phyloP scores from a whole-genome alignment of 441 rosid genomes.

The Theobroma grandiflorum region DNA sequence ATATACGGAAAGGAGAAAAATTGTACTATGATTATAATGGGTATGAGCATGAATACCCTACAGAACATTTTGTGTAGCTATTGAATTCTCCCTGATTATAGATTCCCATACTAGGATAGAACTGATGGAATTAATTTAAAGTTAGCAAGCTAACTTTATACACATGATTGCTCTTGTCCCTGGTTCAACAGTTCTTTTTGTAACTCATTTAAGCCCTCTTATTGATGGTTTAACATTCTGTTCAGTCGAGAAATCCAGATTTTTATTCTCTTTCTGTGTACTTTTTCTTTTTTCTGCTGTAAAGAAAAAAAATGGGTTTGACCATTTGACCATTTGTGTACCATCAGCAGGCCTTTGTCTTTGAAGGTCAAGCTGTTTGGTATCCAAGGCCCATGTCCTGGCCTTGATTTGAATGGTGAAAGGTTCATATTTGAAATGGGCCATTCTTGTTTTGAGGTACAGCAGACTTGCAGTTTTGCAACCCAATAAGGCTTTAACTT shows the following conservation, averaged over 20 bases:
- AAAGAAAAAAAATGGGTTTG: neutral
- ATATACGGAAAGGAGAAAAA: slow-evolving; percentile 65
- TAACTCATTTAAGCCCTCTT: slow-evolving; percentile 11
- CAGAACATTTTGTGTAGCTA: slow-evolving; percentile 80
- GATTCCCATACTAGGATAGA: slow-evolving; percentile 7
- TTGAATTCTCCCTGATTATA: neutral
- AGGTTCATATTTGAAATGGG: neutral
- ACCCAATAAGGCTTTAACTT: neutral
- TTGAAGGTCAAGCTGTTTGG: neutral
- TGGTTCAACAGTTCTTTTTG: slow-evolving; percentile 1
- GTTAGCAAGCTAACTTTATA: slow-evolving; percentile 27
- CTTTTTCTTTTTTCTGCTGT: neutral
- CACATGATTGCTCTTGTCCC: neutral
- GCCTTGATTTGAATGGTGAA: neutral
- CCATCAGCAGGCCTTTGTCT: neutral
- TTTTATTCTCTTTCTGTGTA: neutral
- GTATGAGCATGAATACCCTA: slow-evolving; percentile 86
- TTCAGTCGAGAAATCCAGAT: neutral
- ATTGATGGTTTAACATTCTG: neutral
- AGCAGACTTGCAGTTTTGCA: neutral
- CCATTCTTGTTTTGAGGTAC: neutral
- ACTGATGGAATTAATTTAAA: neutral
- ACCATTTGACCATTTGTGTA: no score
- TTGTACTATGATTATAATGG: slow-evolving; percentile 93
- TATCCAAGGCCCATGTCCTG: neutral